Base-by-base conservation (phyloP, 1,139 yeast species). In the Diutina siamensis region DNA sequence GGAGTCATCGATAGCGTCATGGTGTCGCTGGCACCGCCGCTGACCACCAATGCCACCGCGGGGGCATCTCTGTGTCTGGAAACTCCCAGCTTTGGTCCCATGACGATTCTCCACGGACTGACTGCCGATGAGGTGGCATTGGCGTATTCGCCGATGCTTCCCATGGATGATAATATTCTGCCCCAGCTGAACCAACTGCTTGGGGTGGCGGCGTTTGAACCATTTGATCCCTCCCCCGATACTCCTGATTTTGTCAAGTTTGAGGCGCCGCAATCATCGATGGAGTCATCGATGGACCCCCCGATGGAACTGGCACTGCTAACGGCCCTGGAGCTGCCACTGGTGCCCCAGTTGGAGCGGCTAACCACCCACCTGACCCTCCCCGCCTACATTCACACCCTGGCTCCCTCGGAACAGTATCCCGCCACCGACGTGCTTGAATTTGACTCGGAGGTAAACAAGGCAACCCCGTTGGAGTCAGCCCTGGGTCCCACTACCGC, bases 21-120 rank as follows among this genome's bases (percentile, higher is more conserved):
- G 17, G 27, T 36, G 40, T 22, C 40, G 40, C 40, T 36, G 40
- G 40, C 40, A 25, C 40, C 40, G 40, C 21, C 40, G 28, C 40
- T 36, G 40, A 36, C 40, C 40, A 36, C 40, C 18, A 36, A 36
- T 25, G 40, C 40, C 18, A 36, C 40, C 18, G 28, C 27, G 17
- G 28, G 9, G 9, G 28, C 40, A n/a, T 15, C 40, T 25, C 40
- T 36, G 40, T 25, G 10, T 13, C 40, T 36, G 40, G 28, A 20
- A 10, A 20, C 40, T 17, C 28, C 40, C 12, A 21, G 13, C 8
- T 21, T 36, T 15, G 40, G 28, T 17, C 5, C 28, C 12, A 20
- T 36, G 40, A 25, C 28, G 9, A 21, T 21, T 9, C 28, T 36
- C 18, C 28, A 36, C 18, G 28, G 27, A 4, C 28, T 21, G 40